Evolutionary conservation across 2,329 filamentous ascomycete genomes (phyloP), one percentile per base, ranked within the genome.

Genomic region (Rhynchosporium graminicola): DNA sequence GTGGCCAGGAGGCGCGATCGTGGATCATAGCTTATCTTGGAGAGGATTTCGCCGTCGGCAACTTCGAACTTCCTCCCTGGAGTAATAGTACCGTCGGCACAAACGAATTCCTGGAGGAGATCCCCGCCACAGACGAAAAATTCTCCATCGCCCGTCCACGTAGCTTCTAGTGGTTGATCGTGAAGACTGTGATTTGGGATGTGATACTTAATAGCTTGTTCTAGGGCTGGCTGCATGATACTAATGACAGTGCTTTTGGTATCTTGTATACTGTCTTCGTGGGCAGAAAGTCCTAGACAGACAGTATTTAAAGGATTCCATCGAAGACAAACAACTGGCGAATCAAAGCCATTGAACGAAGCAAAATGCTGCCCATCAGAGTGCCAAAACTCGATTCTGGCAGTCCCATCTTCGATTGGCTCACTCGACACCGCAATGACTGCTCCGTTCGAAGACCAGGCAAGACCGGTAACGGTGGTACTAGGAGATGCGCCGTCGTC

Each of bases 51-150:
- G 47, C 83, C 80, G 60, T 80, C 77, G 47, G 79, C 79, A 2
- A 81, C 83, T 51, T 83, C 79, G 45, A 84, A 84, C 52, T 80
- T 82, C 60, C 77, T 79, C 4, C 76, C 72, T 29, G 76, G 76
- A 0, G 75, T 71, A 54, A 88, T 83, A 2, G 75, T 74, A 4
- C 76, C 74, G 2, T 82, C 80, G 0, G 76, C 75, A 69, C 79
- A 82, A 10, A 73, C 77, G 40, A 87, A 77, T 13, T 77, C 76
- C 15, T 80, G 68, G 28, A 88, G 75, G 6, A 83, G 65, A 47
- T 84, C 80, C 6, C 84, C 84, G 10, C 85, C 85, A 59, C 83
- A 83, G 10, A 88, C 68, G 54, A 87, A 67, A 63, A 88, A 87
- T 31, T 86, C 82, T 10, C 77, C 76, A 59, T 86, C 81, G 67